Base-by-base conservation (phyloP, 2,329 filamentous ascomycete species). In the Fusarium hainanense region DNA sequence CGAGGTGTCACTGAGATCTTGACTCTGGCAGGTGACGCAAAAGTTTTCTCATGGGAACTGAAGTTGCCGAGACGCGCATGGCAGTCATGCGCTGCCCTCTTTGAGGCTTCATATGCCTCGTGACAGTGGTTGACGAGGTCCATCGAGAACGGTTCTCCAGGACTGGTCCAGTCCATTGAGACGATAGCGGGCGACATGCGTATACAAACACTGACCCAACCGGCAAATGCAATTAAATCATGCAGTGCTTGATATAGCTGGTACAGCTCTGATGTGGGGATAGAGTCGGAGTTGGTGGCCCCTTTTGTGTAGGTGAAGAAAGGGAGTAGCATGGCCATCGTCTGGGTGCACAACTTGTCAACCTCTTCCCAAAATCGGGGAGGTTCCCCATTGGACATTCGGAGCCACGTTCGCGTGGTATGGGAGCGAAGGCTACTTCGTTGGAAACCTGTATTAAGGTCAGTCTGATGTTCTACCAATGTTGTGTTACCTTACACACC, bases 1-100 rank as follows among this genome's bases (percentile, higher is more conserved):
- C 63, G 62, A 6, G 78, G 78, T 2, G 66, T 63, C 4, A 75
- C 70, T 4, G 73, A 74, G n/a, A 80, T 76, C 63, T 79, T 79
- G 34, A 80, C 72, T n/a, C 78, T 74, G 9, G 75, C 69, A 28
- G 52, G 28, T 41, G 56, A 71, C 4, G 46, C 28, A 14, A 63
- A 54, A 16, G 20, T 37, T 8, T 47, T 37, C 1, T 28, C n/a
- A 4, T 40, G 40, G 34, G 55, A 41, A 7, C n/a, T 48, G 13
- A 51, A 48, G 6, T 49, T 46, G 4, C 12, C 20, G 20, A 49
- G 10, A 28, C 52, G 42, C 42, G 62, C 30, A 7, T 68, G 58
- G 30, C 69, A 42, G 11, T 30, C 46, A 23, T 49, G 30, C 16
- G 68, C 61, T 34, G 50, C 54, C 10, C 28, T 41, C 46, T 60